Conservation (phyloP, 371 early-diverging fungal genomes). For the Massospora cicadina region DNA sequence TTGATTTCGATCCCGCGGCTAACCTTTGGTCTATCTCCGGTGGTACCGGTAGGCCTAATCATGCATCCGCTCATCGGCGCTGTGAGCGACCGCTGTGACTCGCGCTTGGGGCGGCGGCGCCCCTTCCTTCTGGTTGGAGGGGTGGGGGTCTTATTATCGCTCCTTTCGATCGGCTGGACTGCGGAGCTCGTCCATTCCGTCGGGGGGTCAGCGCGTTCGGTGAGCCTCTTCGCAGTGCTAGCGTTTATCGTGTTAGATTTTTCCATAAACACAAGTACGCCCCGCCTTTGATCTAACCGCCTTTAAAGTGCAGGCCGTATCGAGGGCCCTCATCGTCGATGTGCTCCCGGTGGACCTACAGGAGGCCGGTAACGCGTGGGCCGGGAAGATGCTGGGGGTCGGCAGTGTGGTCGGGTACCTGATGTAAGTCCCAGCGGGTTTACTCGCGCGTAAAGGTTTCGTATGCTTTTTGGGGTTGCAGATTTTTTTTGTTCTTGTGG, state of each 20-base stretch:
- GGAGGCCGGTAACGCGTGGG: conserved; percentile 76
- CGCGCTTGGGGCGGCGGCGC: conserved; percentile 45
- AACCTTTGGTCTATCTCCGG: too few relatives aligned
- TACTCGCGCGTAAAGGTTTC: too few relatives aligned
- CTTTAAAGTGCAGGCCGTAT: conserved; percentile 48
- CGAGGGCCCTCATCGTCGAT: conserved; percentile 80
- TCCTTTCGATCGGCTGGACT: conserved; percentile 65
- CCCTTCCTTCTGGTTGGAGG: conserved; percentile 58
- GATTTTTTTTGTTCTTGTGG: too few relatives aligned
- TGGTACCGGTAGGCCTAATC: conserved; percentile 53
- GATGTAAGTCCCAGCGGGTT: too few relatives aligned
- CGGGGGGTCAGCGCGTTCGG: conserved; percentile 21
- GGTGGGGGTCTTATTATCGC: conserved; percentile 32
- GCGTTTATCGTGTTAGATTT: conserved; percentile 82
- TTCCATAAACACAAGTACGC: conserved; percentile 64
- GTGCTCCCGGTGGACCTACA: conserved; percentile 61
- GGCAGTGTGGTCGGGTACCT: conserved; percentile 78
- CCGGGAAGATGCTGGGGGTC: conserved; percentile 72
- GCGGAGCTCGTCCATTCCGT: conserved; percentile 36
- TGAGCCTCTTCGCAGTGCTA: conserved; percentile 39
- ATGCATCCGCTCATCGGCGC: conserved; percentile 72
- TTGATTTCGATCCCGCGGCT: too few relatives aligned
- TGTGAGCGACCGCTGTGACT: conserved; percentile 50
- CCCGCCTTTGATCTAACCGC: not conserved
- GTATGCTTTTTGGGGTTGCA: too few relatives aligned